Percentiles rank a stretch among this genome's conserved stretches.
phyloP scores from a whole-genome alignment of 1,139 yeast species.

The Debaryomyces coudertii region DNA sequence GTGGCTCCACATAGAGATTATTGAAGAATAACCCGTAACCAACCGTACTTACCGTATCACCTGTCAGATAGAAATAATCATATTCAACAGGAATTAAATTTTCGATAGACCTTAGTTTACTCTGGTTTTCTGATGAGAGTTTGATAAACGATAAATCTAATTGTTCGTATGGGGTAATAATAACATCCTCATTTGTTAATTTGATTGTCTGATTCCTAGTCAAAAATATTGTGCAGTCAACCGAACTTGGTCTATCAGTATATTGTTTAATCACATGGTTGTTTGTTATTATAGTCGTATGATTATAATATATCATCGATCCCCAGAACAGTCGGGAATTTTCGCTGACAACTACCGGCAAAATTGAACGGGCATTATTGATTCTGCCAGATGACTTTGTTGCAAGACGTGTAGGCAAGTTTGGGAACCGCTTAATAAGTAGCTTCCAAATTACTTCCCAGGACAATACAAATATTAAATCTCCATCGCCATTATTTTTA shows the following conservation, averaged over 20 bases:
- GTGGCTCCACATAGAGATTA: slow-evolving; percentile 33
- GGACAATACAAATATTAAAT: slow-evolving; percentile 51
- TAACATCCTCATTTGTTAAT: slow-evolving; percentile 18
- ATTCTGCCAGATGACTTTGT: not conserved
- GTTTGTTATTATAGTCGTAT: slow-evolving; percentile 36
- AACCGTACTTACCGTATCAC: slow-evolving; percentile 46
- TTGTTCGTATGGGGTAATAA: slow-evolving; percentile 31
- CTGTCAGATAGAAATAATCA: slow-evolving; percentile 22
- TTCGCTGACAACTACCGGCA: slow-evolving; percentile 20
- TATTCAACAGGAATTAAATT: slow-evolving; percentile 13
- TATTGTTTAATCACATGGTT: slow-evolving; percentile 38
- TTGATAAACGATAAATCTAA: slow-evolving; percentile 43
- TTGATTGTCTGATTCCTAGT: slow-evolving; percentile 10
- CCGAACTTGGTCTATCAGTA: slow-evolving; percentile 12
- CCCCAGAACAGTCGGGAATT: slow-evolving; percentile 35
- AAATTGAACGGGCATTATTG: slow-evolving; percentile 13
- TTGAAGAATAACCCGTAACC: slow-evolving; percentile 62
- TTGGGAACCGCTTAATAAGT: not conserved
- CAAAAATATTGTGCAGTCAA: slow-evolving; percentile 15
- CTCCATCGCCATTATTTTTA: slow-evolving; percentile 65
- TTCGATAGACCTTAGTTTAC: slow-evolving; percentile 3
- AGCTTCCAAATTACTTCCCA: slow-evolving; percentile 39
- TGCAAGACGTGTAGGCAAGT: not conserved
- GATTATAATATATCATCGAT: slow-evolving; percentile 33
- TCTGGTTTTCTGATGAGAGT: slow-evolving; percentile 20